These are phyloP conservation scores for Fusarium sp. DNA, from an alignment of 2,329 filamentous ascomycete species.

Conservation along the genomic window DNA sequence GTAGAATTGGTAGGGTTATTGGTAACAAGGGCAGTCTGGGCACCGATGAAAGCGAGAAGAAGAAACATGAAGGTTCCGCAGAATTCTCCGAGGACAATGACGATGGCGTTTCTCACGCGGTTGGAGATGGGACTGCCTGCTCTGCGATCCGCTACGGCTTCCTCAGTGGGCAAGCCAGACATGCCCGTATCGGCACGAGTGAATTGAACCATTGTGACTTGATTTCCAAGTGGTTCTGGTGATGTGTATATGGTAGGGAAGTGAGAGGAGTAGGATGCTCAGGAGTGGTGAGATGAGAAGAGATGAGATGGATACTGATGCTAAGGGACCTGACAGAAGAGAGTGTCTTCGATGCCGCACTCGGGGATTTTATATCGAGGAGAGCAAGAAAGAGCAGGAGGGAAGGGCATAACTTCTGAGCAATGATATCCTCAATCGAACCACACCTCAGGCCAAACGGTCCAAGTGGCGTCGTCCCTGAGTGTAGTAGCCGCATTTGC, in stretches of 20 bases:
- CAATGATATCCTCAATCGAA: conserved; percentile 9
- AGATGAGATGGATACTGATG: not conserved
- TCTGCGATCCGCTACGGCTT: conserved; percentile 10
- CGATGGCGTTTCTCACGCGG: conserved; percentile 47
- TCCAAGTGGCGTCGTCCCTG: conserved; percentile 20
- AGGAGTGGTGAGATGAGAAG: not conserved
- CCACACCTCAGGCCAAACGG: conserved; percentile 9
- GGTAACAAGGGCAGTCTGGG: conserved; percentile 50
- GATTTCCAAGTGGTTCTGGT: not conserved
- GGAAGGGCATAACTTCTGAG: not conserved
- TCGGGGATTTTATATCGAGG: conserved; percentile 27
- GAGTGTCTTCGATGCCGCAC: conserved; percentile 6
- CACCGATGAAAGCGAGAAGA: conserved; percentile 54
- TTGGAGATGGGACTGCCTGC: conserved; percentile 5
- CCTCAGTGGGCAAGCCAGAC: conserved; percentile 23
- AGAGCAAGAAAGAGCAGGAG: not conserved
- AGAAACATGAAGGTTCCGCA: conserved; percentile 65
- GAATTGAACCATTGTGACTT: conserved; percentile 23
- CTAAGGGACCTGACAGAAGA: not conserved
- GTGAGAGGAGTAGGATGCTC: not conserved
- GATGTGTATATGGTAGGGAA: not conserved
- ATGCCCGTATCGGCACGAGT: conserved; percentile 5
- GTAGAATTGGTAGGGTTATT: conserved; percentile 41
- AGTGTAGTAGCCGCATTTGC: conserved; percentile 17
- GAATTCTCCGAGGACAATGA: conserved; percentile 60